Evolutionary conservation across 2,329 filamentous ascomycete species (phyloP).

Genomic region (Keithomyces neogunnii): DNA sequence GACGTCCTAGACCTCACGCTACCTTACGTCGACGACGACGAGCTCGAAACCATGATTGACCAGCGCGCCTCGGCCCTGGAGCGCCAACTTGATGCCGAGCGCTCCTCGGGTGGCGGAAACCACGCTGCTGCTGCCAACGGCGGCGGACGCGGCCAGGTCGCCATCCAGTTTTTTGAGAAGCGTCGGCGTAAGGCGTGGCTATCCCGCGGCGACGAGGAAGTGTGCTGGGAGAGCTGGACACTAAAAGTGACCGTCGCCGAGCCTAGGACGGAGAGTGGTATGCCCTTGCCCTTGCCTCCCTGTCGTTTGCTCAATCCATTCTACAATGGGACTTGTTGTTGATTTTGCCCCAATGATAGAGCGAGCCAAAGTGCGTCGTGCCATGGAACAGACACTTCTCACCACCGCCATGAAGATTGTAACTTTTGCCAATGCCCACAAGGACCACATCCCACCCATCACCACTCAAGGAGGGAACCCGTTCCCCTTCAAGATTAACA

Average conservation of each 20-base stretch:
- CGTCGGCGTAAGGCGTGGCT: constrained; percentile 73
- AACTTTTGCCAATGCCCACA: constrained; percentile 76
- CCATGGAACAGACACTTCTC: constrained; percentile 84
- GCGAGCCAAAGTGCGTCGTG: constrained; percentile 76
- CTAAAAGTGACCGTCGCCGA: constrained; percentile 89
- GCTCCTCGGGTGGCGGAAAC: constrained; percentile 23
- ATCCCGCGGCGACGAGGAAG: constrained; percentile 77
- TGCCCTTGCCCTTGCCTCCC: constrained; percentile 18
- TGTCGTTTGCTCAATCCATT: background rate
- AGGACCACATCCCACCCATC: constrained; percentile 94
- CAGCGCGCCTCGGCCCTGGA: constrained; percentile 73
- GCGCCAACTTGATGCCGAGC: constrained; percentile 61
- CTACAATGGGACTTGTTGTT: background rate
- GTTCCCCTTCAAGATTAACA: constrained; percentile 86
- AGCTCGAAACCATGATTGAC: constrained; percentile 90
- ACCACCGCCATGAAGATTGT: constrained; percentile 87
- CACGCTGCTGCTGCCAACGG: constrained; percentile 11
- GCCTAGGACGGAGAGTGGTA: constrained; percentile 80
- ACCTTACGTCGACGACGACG: constrained; percentile 80
- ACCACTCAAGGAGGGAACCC: constrained; percentile 90
- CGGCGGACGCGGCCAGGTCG: constrained; percentile 53
- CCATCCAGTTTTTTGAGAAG: constrained; percentile 93
- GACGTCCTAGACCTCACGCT: constrained; percentile 88
- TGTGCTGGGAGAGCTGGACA: constrained; percentile 96
- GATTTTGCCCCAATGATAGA: constrained; percentile 41